Conservation (phyloP, 768 basidiomycete genomes). For the Pulveroboletus sp. region DNA sequence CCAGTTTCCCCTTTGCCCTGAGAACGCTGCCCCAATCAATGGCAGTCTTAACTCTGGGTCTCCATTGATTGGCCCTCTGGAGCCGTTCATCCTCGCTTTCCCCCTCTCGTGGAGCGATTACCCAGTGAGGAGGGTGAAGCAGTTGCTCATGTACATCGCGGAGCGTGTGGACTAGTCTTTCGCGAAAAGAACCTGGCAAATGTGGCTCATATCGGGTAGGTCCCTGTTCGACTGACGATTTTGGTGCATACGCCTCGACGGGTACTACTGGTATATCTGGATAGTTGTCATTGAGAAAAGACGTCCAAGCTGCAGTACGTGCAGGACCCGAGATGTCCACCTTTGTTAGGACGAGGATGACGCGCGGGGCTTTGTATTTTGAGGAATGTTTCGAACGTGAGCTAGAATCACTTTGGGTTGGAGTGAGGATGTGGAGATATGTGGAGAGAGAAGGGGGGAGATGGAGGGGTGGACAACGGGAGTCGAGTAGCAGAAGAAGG, state of each 20-base stretch:
- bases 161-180: constrained; percentile 63
- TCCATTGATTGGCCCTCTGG: constrained; percentile 58
- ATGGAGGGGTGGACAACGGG: constrained; percentile 85
- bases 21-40: constrained; percentile 76
- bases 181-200: constrained; percentile 64
- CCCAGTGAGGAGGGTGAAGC: constrained; percentile 60
- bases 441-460: constrained; percentile 74
- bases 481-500: constrained; percentile 83
- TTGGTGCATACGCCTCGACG: constrained; percentile 74
- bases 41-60: constrained; percentile 54
- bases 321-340: constrained; percentile 77
- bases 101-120: constrained; percentile 34
- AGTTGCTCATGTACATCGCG: constrained; percentile 64
- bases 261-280: constrained; percentile 62
- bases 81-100: constrained; percentile 46
- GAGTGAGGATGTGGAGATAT: constrained; percentile 44
- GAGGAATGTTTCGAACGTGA: constrained; percentile 34
- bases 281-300: constrained; percentile 51
- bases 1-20: constrained; percentile 40
- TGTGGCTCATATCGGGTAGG: constrained; percentile 55
- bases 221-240: constrained; percentile 41
- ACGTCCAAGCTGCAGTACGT: constrained; percentile 63
- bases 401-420: background rate
- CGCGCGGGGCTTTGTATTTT: constrained; percentile 14
- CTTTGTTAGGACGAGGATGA: constrained; percentile 84